A percentile compares a stretch with the other conserved stretches of the same genome.
Evolutionary conservation across 2,329 filamentous ascomycete genomes (phyloP).

Genomic region (Nakataea oryzae): DNA sequence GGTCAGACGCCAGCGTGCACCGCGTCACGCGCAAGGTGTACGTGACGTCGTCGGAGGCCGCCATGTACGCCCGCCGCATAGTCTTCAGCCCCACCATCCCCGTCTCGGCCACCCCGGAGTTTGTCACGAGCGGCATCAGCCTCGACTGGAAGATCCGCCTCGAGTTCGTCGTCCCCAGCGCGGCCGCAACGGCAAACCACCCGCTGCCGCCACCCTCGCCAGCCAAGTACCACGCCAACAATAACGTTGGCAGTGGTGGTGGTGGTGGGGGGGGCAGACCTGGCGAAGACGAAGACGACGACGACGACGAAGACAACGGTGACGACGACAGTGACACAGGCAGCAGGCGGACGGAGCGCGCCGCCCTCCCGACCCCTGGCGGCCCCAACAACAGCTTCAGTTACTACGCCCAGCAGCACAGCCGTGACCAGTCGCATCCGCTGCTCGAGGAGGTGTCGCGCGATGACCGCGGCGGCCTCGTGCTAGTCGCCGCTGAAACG

Average conservation of each 20-base stretch:
- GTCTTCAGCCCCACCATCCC: conserved; percentile 81
- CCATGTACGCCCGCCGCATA: conserved; percentile 68
- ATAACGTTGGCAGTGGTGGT: conserved; percentile 12
- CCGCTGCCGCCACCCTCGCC: conserved; percentile 4
- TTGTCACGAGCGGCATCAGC: conserved; percentile 79
- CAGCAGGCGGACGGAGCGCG: conserved; percentile 2
- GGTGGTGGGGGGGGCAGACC: not conserved
- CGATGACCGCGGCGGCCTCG: conserved; percentile 64
- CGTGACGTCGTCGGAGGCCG: conserved; percentile 68
- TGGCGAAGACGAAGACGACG: conserved; percentile 14
- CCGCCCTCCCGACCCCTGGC: not conserved
- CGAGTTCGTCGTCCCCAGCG: conserved; percentile 73
- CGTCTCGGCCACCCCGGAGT: conserved; percentile 73
- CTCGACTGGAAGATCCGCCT: conserved; percentile 83
- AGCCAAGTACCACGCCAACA: conserved; percentile 10
- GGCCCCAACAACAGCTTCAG: conserved; percentile 12
- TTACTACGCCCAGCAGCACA: conserved; percentile 7
- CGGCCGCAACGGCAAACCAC: not conserved
- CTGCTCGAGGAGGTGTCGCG: conserved; percentile 71
- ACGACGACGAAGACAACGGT: conserved; percentile 22
- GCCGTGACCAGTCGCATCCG: conserved; percentile 23
- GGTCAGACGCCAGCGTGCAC: conserved; percentile 76
- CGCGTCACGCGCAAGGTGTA: conserved; percentile 78
- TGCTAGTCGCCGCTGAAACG: conserved; percentile 69
- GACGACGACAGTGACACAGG: conserved; percentile 6